These are phyloP conservation scores for Gynochthodes officinalis DNA, from an alignment of 257 asterid species.

Conservation along the genomic window DNA sequence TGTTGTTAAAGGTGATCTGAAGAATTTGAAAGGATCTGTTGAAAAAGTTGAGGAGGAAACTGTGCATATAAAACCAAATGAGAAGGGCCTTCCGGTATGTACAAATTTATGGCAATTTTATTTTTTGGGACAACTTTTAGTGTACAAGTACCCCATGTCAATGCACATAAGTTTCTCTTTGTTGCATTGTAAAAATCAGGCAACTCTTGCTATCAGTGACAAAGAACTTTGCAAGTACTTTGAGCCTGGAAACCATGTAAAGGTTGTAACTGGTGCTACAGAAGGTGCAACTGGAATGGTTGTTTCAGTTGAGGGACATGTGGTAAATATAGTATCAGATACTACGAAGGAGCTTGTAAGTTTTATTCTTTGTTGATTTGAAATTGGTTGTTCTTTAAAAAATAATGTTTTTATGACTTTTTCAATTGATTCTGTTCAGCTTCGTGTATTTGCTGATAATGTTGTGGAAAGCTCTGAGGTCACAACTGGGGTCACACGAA, in stretches of 20 bases:
- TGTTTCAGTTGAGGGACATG: constrained; percentile 92
- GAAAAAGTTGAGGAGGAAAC: constrained; percentile 97
- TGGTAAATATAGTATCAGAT: constrained; percentile 91
- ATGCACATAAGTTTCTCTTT: not conserved
- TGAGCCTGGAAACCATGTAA: constrained; percentile 92
- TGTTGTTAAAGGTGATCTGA: constrained; percentile 88
- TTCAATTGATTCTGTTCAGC: constrained; percentile 33
- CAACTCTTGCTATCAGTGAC: constrained; percentile 77
- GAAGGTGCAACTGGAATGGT: constrained; percentile 99
- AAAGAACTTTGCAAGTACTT: constrained; percentile 94
- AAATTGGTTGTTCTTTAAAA: not conserved
- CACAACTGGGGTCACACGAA: constrained; percentile 78
- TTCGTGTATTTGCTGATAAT: constrained; percentile 92
- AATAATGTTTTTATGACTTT: not conserved
- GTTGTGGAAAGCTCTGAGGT: constrained; percentile 97
- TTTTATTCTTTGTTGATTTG: constrained; percentile 8
- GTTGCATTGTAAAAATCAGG: constrained; percentile 34
- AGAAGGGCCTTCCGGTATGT: constrained; percentile 71
- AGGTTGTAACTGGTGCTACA: constrained; percentile 83
- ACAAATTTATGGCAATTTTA: not conserved
- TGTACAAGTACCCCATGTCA: not conserved
- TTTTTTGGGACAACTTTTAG: not conserved
- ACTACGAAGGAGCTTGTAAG: constrained; percentile 94
- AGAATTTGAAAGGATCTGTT: constrained; percentile 82
- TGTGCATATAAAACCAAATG: constrained; percentile 84